Conservation (phyloP, 352 stramenopile species). For the Bremia lactucae region DNA sequence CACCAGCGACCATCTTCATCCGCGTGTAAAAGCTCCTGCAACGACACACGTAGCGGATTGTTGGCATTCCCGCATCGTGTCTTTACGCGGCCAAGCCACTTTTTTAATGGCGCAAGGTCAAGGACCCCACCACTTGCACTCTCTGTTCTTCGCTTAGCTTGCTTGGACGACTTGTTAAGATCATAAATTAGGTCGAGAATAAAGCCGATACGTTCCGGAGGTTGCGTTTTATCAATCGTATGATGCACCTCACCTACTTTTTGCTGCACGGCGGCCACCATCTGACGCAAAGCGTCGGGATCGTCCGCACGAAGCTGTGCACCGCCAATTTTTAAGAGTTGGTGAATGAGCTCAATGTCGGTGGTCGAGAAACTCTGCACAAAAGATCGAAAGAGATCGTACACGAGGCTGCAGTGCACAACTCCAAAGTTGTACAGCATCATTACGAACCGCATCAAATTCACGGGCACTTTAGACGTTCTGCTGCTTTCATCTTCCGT, state of each 20-base stretch:
- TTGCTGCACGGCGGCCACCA: constrained; percentile 73
- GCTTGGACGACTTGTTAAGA: constrained; percentile 92
- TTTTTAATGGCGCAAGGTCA: constrained; percentile 79
- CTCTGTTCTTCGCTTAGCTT: constrained; percentile 56
- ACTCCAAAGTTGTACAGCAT: constrained; percentile 88
- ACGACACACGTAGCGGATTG: constrained; percentile 57
- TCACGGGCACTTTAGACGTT: constrained; percentile 58
- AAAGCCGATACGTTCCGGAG: constrained; percentile 61
- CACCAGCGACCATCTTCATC: constrained; percentile 92
- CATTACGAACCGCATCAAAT: constrained; percentile 78
- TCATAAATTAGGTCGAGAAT: constrained; percentile 94
- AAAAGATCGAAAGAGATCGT: constrained; percentile 83
- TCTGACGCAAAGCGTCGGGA: constrained; percentile 69
- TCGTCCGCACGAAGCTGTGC: constrained; percentile 81
- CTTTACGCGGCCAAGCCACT: constrained; percentile 91
- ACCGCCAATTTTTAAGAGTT: constrained; percentile 73
- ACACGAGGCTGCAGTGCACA: constrained; percentile 84
- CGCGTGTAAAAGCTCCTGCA: constrained; percentile 65
- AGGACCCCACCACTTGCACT: constrained; percentile 22
- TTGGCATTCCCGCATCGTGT: constrained; percentile 69
- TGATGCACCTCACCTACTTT: constrained; percentile 42
- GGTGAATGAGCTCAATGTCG: constrained; percentile 84
- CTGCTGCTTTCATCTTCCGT: constrained; percentile 21
- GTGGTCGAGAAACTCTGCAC: constrained; percentile 57
- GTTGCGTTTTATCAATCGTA: constrained; percentile 20